Conservation (phyloP, 2,329 filamentous ascomycete genomes). For the Aspergillus sp. region DNA sequence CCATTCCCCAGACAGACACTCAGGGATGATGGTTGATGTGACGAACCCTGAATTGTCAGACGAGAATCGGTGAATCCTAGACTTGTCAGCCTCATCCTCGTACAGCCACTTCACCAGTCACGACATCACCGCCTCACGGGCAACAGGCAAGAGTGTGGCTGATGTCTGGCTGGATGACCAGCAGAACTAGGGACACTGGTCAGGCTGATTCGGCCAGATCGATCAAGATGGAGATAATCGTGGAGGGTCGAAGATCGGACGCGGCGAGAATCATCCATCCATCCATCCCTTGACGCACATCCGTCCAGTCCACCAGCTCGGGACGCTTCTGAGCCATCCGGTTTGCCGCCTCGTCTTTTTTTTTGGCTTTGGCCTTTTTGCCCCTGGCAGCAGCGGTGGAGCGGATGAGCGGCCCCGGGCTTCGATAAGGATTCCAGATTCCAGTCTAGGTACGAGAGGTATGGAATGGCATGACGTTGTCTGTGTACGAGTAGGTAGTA, state of each 20-base stretch:
- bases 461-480: neutral
- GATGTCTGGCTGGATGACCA: no score
- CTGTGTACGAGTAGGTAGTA: neutral
- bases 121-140: no score
- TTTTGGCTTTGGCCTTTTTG: constrained; percentile 5
- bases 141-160: no score
- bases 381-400: constrained; percentile 15
- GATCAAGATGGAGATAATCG: neutral
- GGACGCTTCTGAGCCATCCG: constrained; percentile 5
- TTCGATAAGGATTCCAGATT: constrained; percentile 12
- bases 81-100: no score
- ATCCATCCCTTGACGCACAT: constrained; percentile 7
- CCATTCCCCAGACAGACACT: no score
- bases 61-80: no score
- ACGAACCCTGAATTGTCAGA: no score
- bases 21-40: no score
- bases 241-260: no score
- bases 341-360: constrained; percentile 23
- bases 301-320: neutral
- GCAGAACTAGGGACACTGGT: neutral
- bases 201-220: neutral
- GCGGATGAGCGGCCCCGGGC: neutral
- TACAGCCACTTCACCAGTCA: no score
- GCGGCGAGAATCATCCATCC: no score
- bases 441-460: neutral